A percentile compares a stretch with the other conserved stretches of the same genome.
phyloP scores from a whole-genome alignment of 805 yeast species.

The Lipomyces orientalis region DNA sequence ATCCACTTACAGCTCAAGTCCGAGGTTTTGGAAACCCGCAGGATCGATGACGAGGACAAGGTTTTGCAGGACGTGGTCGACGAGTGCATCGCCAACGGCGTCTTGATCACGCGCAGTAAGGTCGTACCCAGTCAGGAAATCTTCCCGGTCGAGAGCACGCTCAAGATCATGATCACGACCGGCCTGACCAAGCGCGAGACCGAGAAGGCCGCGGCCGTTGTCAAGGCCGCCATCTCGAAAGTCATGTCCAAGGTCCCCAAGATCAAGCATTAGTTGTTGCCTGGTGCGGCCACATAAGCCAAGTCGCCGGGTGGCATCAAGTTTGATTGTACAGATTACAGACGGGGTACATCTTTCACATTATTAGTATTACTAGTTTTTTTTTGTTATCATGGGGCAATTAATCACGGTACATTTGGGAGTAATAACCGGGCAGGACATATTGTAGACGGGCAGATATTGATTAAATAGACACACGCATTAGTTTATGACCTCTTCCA shows the following conservation, averaged over 20 bases:
- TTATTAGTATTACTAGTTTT: too few species aligned
- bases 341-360: too few species aligned
- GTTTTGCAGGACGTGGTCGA: slow-evolving; percentile 72
- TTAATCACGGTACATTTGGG: too few species aligned
- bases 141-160: slow-evolving; percentile 68
- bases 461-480: too few species aligned
- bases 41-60: slow-evolving; percentile 57
- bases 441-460: too few species aligned
- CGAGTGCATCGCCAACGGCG: slow-evolving; percentile 55
- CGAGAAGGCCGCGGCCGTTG: slow-evolving; percentile 48
- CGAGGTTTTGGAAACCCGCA: slow-evolving; percentile 45
- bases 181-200: slow-evolving; percentile 55
- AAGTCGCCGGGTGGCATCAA: too few species aligned
- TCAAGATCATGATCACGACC: slow-evolving; percentile 58
- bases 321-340: too few species aligned
- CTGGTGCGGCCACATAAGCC: neutral
- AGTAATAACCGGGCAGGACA: too few species aligned
- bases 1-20: slow-evolving; percentile 67
- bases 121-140: slow-evolving; percentile 73
- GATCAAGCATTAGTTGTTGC: slow-evolving; percentile 14
- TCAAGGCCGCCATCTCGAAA: slow-evolving; percentile 38
- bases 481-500: too few species aligned
- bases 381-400: too few species aligned
- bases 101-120: slow-evolving; percentile 69
- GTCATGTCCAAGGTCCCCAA: slow-evolving; percentile 36